Base-by-base conservation (phyloP, 164 flowering plant species). In the Malania oleifera region DNA sequence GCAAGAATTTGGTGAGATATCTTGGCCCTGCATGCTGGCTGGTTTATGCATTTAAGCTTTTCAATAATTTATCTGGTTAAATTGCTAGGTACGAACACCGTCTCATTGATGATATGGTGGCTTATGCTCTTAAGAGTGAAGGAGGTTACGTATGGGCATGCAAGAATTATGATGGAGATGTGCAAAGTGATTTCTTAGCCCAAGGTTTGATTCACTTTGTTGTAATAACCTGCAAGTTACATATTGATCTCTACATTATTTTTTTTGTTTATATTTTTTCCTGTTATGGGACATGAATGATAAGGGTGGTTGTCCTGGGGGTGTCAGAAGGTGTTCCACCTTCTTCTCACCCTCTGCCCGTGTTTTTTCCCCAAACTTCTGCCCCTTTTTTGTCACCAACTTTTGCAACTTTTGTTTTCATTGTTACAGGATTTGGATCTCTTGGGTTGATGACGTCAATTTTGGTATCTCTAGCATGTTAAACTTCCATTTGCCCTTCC, bases 91-190 rank as follows among this genome's bases (percentile, higher is more conserved):
- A 91, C 63, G 98, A 91, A 48, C 98, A 91, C 72, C 87, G 98
- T 45, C 89, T 91, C 50, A 91, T 91, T 66, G 98, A 91, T 73
- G 98, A 91, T 70, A 91, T 91, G 98, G 98, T 91, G 63, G 98
- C 98, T 22, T 91, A 91, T 75, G 95, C 96, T 37, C 80, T 91
- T 20, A 91, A 91, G 80, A 91, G 98, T 48, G 98, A 86, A 34
- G 98, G 98, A 28, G 98, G 90, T 62, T 91, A 91, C 72, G 98
- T 91, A 15, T 91, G 98, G 98, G 95, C 98, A 25, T 91, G 98
- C 80, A 91, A 91, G 74, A 91, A 89, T 66, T 91, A 91, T 71
- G 98, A 91, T 73, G 98, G 98, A 44, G 98, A 91, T 71, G 98
- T 91, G 34, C 98, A 91, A 72, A 91, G 98, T 81, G 98, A 91